These are phyloP conservation scores for Euphorbia pulcherrima DNA, from an alignment of 345 rosid genomes.

Conservation along the genomic window DNA sequence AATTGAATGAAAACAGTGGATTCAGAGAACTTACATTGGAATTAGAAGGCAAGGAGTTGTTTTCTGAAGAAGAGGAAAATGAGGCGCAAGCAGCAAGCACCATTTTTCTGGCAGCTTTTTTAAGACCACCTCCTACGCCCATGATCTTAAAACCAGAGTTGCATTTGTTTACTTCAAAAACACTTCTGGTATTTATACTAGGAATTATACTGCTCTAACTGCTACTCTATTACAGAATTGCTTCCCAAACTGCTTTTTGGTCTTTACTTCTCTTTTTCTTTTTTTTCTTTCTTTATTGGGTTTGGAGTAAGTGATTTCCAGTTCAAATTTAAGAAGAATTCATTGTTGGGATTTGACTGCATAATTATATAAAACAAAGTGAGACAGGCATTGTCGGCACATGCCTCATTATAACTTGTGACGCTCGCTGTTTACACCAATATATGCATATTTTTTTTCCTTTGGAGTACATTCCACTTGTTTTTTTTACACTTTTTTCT, in stretches of 20 bases:
- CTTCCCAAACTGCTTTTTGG: neutral
- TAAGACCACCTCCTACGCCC: slow-evolving; percentile 50
- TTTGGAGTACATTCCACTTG: neutral
- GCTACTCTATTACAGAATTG: too few relatives aligned
- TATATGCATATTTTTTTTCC: neutral
- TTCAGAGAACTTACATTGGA: slow-evolving; percentile 36
- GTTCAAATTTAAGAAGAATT: neutral
- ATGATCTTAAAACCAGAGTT: slow-evolving; percentile 4
- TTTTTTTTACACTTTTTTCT: neutral
- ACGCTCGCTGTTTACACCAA: neutral
- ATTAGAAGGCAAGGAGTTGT: too few relatives aligned
- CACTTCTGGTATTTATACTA: too few relatives aligned
- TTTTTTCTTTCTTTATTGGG: neutral
- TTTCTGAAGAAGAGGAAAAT: slow-evolving; percentile 36
- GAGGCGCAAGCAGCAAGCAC: slow-evolving; percentile 69
- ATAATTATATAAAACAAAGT: too few relatives aligned
- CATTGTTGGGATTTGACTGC: neutral
- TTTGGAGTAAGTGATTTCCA: neutral
- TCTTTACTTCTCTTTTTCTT: neutral
- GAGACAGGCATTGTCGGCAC: neutral
- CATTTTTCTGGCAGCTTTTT: slow-evolving; percentile 57
- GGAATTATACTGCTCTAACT: too few relatives aligned
- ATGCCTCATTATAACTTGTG: neutral
- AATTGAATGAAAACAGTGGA: too few relatives aligned
- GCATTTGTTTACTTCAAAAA: too few relatives aligned